These are phyloP conservation scores for Cladophialophora bantiana DNA, from an alignment of 2,329 filamentous ascomycete species.

Conservation along the genomic window DNA sequence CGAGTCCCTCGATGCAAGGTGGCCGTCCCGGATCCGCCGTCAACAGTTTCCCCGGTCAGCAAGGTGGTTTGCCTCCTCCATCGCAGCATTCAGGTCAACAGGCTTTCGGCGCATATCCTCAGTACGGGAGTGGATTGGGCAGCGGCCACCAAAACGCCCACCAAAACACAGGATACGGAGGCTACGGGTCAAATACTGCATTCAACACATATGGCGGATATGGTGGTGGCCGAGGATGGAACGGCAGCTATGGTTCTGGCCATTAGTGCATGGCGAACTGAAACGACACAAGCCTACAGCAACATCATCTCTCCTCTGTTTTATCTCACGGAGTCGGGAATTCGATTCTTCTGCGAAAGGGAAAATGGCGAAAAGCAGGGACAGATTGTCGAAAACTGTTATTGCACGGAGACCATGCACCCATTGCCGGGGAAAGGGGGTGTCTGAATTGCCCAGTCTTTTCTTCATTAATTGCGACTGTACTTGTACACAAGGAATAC, in stretches of 20 bases:
- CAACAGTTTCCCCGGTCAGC: constrained; percentile 61
- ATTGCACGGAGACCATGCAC: constrained; percentile 22
- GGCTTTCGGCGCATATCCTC: constrained; percentile 41
- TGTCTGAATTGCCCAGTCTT: constrained; percentile 22
- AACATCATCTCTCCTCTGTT: constrained; percentile 30
- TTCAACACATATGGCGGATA: constrained; percentile 40
- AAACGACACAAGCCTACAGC: constrained; percentile 5
- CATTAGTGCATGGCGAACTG: constrained; percentile 27
- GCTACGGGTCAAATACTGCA: constrained; percentile 39
- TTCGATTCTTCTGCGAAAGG: constrained; percentile 25
- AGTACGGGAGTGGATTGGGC: constrained; percentile 39
- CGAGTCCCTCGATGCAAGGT: constrained; percentile 68
- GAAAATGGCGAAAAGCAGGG: constrained; percentile 31
- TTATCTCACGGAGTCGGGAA: constrained; percentile 31
- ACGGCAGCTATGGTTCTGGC: constrained; percentile 36
- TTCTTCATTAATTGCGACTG: constrained; percentile 28
- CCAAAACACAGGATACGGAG: constrained; percentile 38
- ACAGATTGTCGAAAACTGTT: constrained; percentile 24
- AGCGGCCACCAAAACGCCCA: constrained; percentile 35
- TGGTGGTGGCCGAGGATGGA: constrained; percentile 38
- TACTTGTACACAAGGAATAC: constrained; percentile 35
- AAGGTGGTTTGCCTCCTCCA: constrained; percentile 38
- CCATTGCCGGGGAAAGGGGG: constrained; percentile 24
- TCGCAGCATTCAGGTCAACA: constrained; percentile 49
- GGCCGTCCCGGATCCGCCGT: constrained; percentile 69